These are phyloP conservation scores for Russula emetica DNA, from an alignment of 768 basidiomycete genomes.

Conservation along the genomic window DNA sequence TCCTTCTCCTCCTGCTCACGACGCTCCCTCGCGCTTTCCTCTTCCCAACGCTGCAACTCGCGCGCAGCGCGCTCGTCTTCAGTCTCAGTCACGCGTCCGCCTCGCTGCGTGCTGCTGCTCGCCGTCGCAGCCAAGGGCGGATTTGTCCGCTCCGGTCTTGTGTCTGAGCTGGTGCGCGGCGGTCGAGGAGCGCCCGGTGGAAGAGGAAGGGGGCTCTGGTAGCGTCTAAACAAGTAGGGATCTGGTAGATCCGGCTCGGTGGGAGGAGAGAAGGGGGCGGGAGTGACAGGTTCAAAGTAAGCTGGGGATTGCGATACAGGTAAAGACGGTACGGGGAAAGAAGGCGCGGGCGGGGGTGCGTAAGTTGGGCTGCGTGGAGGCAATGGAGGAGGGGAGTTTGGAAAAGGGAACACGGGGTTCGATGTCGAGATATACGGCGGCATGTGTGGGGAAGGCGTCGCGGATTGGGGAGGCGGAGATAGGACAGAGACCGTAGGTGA, in stretches of 20 bases:
- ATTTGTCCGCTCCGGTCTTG: background rate
- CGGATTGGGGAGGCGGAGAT: background rate
- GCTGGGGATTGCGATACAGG: conserved; percentile 7
- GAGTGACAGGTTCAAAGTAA: conserved; percentile 30
- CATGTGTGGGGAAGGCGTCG: conserved; percentile 2
- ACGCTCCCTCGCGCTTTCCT: conserved; percentile 11
- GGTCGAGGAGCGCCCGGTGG: conserved; percentile 32
- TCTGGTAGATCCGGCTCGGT: conserved; percentile 41
- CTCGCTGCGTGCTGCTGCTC: background rate
- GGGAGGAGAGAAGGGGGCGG: conserved; percentile 23
- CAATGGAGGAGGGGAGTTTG: conserved; percentile 13
- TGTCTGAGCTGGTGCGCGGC: background rate
- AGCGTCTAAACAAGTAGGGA: conserved; percentile 45
- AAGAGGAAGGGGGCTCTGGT: conserved; percentile 52
- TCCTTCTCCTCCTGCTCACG: conserved; percentile 28
- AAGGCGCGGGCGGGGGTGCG: background rate
- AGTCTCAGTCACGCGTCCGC: conserved; percentile 5
- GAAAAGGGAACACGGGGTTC: background rate
- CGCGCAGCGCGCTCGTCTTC: conserved; percentile 21
- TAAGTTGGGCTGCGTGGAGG: conserved; percentile 5
- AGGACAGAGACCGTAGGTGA: background rate
- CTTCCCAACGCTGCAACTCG: conserved; percentile 22
- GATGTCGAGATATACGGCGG: background rate
- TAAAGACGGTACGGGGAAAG: conserved; percentile 8
- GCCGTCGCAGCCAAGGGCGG: background rate